Percentiles rank a stretch among this genome's conserved stretches.
Evolutionary conservation across 179 eudicot genomes (phyloP).

Genomic region (Patellifolia procumbens): DNA sequence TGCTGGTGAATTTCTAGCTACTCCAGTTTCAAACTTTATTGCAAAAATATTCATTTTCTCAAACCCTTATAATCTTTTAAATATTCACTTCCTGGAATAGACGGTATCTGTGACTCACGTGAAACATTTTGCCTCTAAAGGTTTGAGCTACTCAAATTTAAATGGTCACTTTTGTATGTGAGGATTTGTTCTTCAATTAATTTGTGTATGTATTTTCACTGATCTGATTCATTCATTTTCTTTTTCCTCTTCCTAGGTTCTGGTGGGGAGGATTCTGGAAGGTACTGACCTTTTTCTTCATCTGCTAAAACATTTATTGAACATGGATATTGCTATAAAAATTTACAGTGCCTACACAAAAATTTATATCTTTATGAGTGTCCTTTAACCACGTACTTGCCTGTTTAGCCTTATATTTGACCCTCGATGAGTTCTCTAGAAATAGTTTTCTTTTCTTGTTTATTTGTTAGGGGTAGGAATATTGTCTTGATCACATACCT

Average conservation of each 20-base stretch:
- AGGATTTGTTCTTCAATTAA: not conserved
- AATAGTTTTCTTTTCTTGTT: too few relatives aligned
- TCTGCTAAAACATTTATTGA: constrained; percentile 3
- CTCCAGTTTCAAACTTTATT: too few relatives aligned
- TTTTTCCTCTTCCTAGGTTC: constrained; percentile 62
- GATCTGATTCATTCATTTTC: constrained; percentile 18
- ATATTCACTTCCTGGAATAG: not conserved
- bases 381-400: too few relatives aligned
- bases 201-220: not conserved
- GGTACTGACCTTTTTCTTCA: constrained; percentile 38
- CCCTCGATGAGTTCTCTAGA: too few relatives aligned
- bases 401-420: too few relatives aligned
- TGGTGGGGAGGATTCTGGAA: constrained; percentile 99
- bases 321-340: not conserved
- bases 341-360: too few relatives aligned
- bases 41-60: not conserved
- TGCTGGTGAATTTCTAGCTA: too few relatives aligned
- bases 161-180: not conserved
- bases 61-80: not conserved
- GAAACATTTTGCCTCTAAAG: too few relatives aligned
- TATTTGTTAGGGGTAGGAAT: too few relatives aligned
- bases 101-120: not conserved
- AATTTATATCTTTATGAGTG: too few relatives aligned
- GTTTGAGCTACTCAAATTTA: not conserved
- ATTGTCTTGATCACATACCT: too few relatives aligned